Base-by-base conservation (phyloP, 306 rosid species). In the Lotus japonicus region DNA sequence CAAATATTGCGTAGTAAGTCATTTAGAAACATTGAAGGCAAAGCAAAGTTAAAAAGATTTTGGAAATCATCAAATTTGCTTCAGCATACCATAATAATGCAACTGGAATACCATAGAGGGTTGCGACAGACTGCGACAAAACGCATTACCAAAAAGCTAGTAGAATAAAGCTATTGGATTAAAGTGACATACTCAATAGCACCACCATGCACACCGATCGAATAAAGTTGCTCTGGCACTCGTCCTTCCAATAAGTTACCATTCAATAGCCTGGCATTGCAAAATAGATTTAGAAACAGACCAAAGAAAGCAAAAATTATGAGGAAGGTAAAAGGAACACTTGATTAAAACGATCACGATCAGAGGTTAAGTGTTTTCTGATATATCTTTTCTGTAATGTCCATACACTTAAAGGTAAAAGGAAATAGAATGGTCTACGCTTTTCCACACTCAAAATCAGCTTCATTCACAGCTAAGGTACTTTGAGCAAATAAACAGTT, bases 161-260 rank as follows among this genome's bases (percentile, higher is more conserved):
- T 50, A 51, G 11, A 52, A 36, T 11, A 56, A 39, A 62, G 61
- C 57, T 11, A 39, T 59, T 39, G 7, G 57, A 67, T 43, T 38
- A 70, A 62, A 75, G 35, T 19, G 50, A 70, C 96, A 63, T 90
- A 94, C 97, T 94, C 97, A 58, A 94, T 86, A 42, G 88, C 86
- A 81, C 99, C 99, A 38, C 99, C 99, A 45, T 90, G 97, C 80
- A 94, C 99, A 57, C 90, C 97, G 72, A 94, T 58, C 0, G 97
- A 94, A 82, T 85, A 94, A 36, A 94, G 84, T 68, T 87, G 78
- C 61, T 86, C 97, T 2, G 92, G 96, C 52, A 94, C 99, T 67
- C 61, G 86, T 16, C 99, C 99, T 80, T 85, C 88, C 84, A 94
- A 54, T 66, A 83, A 79, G 83, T 94, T 94, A 69, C 79, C 85